Percentiles rank a stretch among this genome's conserved stretches.
These are phyloP conservation scores for Diaporthe ampelina DNA, from an alignment of 2,329 filamentous ascomycete species.

Conservation along the genomic window DNA sequence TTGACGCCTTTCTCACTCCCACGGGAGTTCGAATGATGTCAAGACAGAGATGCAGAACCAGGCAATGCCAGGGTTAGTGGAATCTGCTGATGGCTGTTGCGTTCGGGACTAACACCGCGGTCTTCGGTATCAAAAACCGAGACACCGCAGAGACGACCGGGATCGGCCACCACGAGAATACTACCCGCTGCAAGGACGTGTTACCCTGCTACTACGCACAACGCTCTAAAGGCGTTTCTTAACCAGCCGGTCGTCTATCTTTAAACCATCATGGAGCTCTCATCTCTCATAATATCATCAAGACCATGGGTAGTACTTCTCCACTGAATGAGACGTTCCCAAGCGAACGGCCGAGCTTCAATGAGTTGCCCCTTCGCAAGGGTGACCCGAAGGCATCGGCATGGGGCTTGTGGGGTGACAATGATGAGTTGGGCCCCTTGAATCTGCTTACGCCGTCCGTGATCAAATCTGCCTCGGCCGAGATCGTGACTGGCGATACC, in stretches of 20 bases:
- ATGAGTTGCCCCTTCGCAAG: not conserved
- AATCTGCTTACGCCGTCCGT: constrained; percentile 45
- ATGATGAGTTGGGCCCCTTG: constrained; percentile 41
- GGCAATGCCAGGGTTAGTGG: not conserved
- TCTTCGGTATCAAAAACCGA: not conserved
- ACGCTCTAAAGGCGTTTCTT: not conserved
- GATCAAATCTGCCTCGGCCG: constrained; percentile 37
- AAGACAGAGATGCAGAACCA: not conserved
- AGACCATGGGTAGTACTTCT: not conserved
- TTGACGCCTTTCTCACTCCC: too few species aligned
- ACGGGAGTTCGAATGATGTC: too few species aligned
- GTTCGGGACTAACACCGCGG: not conserved
- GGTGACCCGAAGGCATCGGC: not conserved
- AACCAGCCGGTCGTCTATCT: too few species aligned
- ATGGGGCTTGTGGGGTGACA: constrained; percentile 25
- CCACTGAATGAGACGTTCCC: not conserved
- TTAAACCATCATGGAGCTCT: too few species aligned
- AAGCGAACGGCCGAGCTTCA: not conserved
- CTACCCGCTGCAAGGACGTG: too few species aligned
- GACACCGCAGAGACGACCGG: not conserved
- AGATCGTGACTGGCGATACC: constrained; percentile 22
- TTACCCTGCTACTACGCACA: not conserved
- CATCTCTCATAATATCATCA: not conserved
- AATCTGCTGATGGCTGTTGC: not conserved
- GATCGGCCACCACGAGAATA: not conserved